Base-by-base conservation (phyloP, 176 grass and related monocot species). In the Oryza nivara region DNA sequence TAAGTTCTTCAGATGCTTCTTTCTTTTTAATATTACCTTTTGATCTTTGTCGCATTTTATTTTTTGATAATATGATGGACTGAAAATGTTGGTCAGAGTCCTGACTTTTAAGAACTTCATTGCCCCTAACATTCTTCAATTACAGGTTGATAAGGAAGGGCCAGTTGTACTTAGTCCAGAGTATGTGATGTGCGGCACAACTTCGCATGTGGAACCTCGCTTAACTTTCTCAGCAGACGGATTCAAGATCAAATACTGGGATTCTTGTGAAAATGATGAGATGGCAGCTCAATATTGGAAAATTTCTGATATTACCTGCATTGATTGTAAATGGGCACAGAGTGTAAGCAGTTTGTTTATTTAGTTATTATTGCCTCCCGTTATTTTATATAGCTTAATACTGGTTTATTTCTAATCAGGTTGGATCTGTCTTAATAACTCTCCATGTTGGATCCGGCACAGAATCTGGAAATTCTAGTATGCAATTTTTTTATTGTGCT, bases 191-290 rank as follows among this genome's bases (percentile, higher is more conserved):
- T 91, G 72, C 63, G 79, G 83, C 44, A 58, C 58, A 48, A 23
- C 51, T 23, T 60, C 72, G 11, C 88, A 89, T 88, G 15, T 75
- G 81, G 82, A 91, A 36, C 88, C 92, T 91, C 86, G 69, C 58
- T 3, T 96, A 69, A 86, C 82, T 32, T 99, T 99, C 82, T 86
- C 83, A 23, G 45, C 86, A 23, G 86, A 94, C 16, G 86, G 88
- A 38, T 86, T 99, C 82, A 96, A 92, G 70, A 84, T 99, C 65
- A 92, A 96, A 77, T 81, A 94, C 89, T 78, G 76, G 3, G 63
- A 83, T 80, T 80, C 76, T 26, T 30, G 3, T 80, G 81, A 80
- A 88, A 79, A 83, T 77, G 88, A 91, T 89, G 82, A 88, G 48
- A 87, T 75, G 72, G 70, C 89, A 65, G 1, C 72, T 82, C 73